Base-by-base conservation (phyloP, 306 rosid species). In the Vicia faba region DNA sequence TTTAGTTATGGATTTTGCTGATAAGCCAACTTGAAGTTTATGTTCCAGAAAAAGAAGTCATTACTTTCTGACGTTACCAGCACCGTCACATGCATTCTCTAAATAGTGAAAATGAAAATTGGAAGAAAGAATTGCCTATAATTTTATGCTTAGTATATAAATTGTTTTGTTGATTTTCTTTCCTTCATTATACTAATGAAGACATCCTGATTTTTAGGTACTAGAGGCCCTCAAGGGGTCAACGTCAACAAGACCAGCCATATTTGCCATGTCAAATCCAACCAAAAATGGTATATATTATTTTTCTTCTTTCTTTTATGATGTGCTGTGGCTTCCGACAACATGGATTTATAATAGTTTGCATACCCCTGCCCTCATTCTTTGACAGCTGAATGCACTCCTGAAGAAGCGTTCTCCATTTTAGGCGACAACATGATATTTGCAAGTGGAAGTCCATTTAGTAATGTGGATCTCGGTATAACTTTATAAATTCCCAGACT, bases 361-460 rank as follows among this genome's bases (percentile, higher is more conserved):
- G 11, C 41, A 13, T 54, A 38, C 18, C 54, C 15, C 68, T 63
- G 28, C 66, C 25, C 55, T 72, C 50, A 56, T 76, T 68, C 74
- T 71, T 69, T 77, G 60, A 69, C 84, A 95, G 99, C 99, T 80
- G 99, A 95, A 83, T 95, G 99, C 83, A 90, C 97, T 16, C 87
- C 99, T 51, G 90, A 95, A 68, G 92, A 88, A 74, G 97, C 99
- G 69, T 95, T 84, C 81, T 88, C 97, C 62, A 79, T 86, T 49
- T 74, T 95, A 86, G 99, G 99, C 10, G 97, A 95, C 38, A 88
- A 81, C 79, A 72, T 88, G 67, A 82, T 95, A 65, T 95, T 90
- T 90, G 99, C 99, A 49, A 95, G 99, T 75, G 99, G 99, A 80
- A 95, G 99, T 78, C 99, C 99, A 54, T 95, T 95, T 85, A 86